Evolutionary conservation across 495 filamentous ascomycete genomes (phyloP).

Genomic region (Talaromyces trachyspermus): DNA sequence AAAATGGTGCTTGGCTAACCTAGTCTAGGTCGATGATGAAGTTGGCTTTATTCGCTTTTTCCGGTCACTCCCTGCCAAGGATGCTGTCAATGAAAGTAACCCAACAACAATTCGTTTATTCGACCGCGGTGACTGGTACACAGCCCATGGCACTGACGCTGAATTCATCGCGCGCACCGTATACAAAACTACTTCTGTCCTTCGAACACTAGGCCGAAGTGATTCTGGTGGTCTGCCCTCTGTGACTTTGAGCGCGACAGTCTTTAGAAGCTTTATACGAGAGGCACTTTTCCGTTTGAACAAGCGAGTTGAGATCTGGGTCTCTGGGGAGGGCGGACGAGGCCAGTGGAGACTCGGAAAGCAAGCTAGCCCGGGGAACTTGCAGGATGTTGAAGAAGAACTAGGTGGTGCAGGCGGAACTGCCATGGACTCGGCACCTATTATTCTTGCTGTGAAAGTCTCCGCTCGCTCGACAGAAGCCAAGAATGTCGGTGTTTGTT

Average conservation of each 20-base stretch:
- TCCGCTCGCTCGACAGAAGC: slow-evolving; percentile 78
- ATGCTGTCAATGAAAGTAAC: slow-evolving; percentile 47
- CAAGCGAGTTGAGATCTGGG: slow-evolving; percentile 88
- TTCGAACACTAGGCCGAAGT: slow-evolving; percentile 78
- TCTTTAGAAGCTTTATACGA: slow-evolving; percentile 91
- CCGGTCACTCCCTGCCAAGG: slow-evolving; percentile 62
- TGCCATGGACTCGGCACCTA: slow-evolving; percentile 78
- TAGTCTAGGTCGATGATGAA: slow-evolving; percentile 98
- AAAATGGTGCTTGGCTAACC: no score
- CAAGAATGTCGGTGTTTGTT: slow-evolving; percentile 87
- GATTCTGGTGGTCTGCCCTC: slow-evolving; percentile 79
- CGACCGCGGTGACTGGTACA: slow-evolving; percentile 91
- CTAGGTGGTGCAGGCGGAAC: slow-evolving; percentile 53
- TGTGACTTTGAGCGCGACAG: slow-evolving; percentile 87
- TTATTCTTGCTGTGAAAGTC: slow-evolving; percentile 91
- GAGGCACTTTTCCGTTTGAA: slow-evolving; percentile 88
- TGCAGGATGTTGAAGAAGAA: slow-evolving; percentile 97
- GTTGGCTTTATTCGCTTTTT: slow-evolving; percentile 93
- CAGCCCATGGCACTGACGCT: slow-evolving; percentile 86
- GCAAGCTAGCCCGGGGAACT: slow-evolving; percentile 88
- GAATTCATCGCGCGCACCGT: slow-evolving; percentile 89
- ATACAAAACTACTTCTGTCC: slow-evolving; percentile 94
- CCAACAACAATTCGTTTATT: slow-evolving; percentile 71
- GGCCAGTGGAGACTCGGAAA: slow-evolving; percentile 89
- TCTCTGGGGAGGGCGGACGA: slow-evolving; percentile 51